Evolutionary conservation across 345 rosid genomes (phyloP), one percentile per base, ranked within the genome.

Genomic region (Cardamine occulta): DNA sequence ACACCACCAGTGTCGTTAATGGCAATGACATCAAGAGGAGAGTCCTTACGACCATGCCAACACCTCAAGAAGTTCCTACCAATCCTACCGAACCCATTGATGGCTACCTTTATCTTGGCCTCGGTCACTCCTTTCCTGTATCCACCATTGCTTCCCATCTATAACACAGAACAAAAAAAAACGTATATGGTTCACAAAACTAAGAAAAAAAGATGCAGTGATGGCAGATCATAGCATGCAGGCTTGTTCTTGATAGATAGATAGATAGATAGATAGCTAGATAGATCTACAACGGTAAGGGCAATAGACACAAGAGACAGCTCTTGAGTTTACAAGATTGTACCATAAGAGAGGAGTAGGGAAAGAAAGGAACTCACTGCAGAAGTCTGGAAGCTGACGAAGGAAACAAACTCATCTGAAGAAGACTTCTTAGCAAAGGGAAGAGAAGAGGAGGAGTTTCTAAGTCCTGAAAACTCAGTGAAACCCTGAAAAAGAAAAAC

Each of bases 41-140:
- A 95, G 86, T 92, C 82, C 32, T 90, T 83, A 66, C 99, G 86
- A 26, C 96, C 99, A 18, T 92, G 99, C 99, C 99, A 95, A 84
- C 99, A 95, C 34, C 97, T 84, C 66, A 95, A 88, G 84, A 95
- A 91, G 91, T 95, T 95, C 83, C 97, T 85, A 66, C 99, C 99
- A 76, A 95, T 91, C 72, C 99, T 89, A 78, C 99, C 99, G 18
- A 91, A 91, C 26, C 99, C 97, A 68, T 91, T 95, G 86, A 95
- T 90, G 13, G 97, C 99, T 64, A 95, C 97, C 87, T 90, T 95
- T 79, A 95, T 48, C 82, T 91, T 91, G 64, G 97, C 96, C 63
- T 84, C 89, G 10, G 92, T 84, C 76, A 85, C 89, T 76, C 82
- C 86, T 84, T 86, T 87, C 85, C 84, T 88, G 95, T 85, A 87